Base-by-base conservation (phyloP, 768 basidiomycete genomes). In the Boletus speciosus region DNA sequence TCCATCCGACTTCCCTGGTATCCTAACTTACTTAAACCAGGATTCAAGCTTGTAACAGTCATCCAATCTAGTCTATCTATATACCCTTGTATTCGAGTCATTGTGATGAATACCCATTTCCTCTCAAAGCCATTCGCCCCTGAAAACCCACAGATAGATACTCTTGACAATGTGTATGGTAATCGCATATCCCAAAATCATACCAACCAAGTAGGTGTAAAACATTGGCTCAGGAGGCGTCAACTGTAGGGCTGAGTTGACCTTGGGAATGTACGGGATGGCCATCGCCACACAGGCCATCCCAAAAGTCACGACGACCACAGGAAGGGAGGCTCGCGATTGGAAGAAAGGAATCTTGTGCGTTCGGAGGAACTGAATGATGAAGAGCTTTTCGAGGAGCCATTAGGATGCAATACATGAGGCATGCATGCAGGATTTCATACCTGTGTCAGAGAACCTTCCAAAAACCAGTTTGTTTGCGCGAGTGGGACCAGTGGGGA, bases 401-500 rank as follows among this genome's bases (percentile, higher is more conserved):
- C 11, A n/a, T 62, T 14, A 60, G 41, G 8, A 39, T 29, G 11
- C 4, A 6, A 23, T 11, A 10, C 31, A 21, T 19, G 10, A 15
- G 5, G 11, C 4, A 27, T 27, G 25, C 25, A 43, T 12, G 9
- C 8, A 11, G 12, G n/a, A 27, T 39, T n/a, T 25, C 54, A 42
- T 60, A 72, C 72, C 64, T 73, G 71, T 5, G 71, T 72, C 46
- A 72, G 40, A 36, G 72, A 69, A 12, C 71, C 72, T 50, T 72
- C 71, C 35, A 72, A 60, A 50, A 72, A 72, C 71, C 71, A 72
- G 52, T 72, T 60, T 15, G 72, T 71, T 49, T 73, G 72, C 14
- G 72, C 71, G 3, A 61, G 69, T 21, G 61, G 57, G 9, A 72
- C 72, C 34, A 61, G 49, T 4, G 67, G 67, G 1, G 64, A 71